Conservation (phyloP, 164 flowering plant species). For the Magnolia changhungtana region DNA sequence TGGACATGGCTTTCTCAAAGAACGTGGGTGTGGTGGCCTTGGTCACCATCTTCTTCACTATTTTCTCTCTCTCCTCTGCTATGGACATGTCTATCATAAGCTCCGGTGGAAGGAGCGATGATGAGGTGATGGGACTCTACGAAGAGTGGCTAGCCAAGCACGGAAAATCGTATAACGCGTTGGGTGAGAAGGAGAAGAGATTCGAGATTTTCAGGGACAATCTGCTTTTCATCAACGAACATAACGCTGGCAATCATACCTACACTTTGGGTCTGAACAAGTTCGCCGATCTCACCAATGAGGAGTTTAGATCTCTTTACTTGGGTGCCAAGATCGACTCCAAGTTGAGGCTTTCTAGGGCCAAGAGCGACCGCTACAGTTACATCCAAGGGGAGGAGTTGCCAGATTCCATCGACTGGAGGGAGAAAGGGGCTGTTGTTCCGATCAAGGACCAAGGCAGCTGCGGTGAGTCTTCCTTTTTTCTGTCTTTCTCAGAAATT, state of each 20-base stretch:
- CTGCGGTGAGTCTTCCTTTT: slow-evolving; percentile 54
- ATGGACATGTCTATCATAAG: slow-evolving; percentile 34
- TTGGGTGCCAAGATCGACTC: slow-evolving; percentile 53
- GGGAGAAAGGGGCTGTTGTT: slow-evolving; percentile 72
- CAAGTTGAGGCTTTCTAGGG: slow-evolving; percentile 21
- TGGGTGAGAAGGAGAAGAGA: slow-evolving; percentile 41
- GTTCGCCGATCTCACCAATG: slow-evolving; percentile 81
- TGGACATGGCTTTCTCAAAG: neutral
- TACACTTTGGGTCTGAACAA: slow-evolving; percentile 62
- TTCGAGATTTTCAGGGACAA: slow-evolving; percentile 40
- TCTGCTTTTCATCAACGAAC: slow-evolving; percentile 62
- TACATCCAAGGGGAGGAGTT: slow-evolving; percentile 48
- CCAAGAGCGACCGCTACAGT: slow-evolving; percentile 47
- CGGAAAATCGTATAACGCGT: slow-evolving; percentile 47
- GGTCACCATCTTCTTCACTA: slow-evolving; percentile 9
- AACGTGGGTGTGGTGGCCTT: neutral
- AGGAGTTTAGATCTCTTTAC: slow-evolving; percentile 57
- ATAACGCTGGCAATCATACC: slow-evolving; percentile 44
- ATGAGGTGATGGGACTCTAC: slow-evolving; percentile 42
- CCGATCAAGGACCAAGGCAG: slow-evolving; percentile 80
- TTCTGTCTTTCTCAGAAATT: neutral
- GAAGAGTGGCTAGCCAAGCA: slow-evolving; percentile 54
- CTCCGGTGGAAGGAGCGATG: slow-evolving; percentile 32
- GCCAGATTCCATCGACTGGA: slow-evolving; percentile 88
- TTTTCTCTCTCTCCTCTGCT: slow-evolving; percentile 25